A percentile compares a stretch with the other conserved stretches of the same genome.
phyloP scores from a whole-genome alignment of 2,329 filamentous ascomycete genomes.

The Neurospora sp. region DNA sequence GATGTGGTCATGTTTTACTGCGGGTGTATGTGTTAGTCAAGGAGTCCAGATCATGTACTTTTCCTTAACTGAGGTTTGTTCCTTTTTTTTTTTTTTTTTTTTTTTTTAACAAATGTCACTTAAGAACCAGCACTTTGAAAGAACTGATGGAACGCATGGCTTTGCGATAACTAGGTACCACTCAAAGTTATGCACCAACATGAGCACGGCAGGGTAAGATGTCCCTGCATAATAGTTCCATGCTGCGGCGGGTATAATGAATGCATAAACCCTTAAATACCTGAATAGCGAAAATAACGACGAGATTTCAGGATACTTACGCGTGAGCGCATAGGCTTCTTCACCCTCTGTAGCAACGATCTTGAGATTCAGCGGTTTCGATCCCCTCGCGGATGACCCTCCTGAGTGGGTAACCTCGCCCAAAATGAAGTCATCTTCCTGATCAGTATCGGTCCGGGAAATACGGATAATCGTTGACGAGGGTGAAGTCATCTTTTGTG shows the following conservation, averaged over 20 bases:
- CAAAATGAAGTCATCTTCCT: conserved; percentile 44
- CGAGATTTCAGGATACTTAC: conserved; percentile 32
- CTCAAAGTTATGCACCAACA: not conserved
- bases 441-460: conserved; percentile 36
- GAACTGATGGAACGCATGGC: not conserved
- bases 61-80: not conserved
- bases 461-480: conserved; percentile 41
- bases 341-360: conserved; percentile 59
- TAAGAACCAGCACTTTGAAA: not conserved
- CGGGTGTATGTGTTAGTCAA: conserved; percentile 5
- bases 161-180: no score
- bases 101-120: not conserved
- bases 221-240: not conserved
- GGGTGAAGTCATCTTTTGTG: not conserved
- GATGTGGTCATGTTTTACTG: conserved; percentile 49
- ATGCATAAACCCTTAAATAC: not conserved
- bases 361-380: conserved; percentile 50
- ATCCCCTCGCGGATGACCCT: not conserved
- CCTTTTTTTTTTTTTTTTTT: not conserved
- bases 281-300: not conserved
- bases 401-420: conserved; percentile 44
- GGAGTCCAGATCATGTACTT: not conserved
- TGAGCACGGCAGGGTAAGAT: not conserved
- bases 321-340: conserved; percentile 44
- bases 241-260: not conserved